Conservation (phyloP, 352 stramenopile species). For the Pseudoperonospora humuli region DNA sequence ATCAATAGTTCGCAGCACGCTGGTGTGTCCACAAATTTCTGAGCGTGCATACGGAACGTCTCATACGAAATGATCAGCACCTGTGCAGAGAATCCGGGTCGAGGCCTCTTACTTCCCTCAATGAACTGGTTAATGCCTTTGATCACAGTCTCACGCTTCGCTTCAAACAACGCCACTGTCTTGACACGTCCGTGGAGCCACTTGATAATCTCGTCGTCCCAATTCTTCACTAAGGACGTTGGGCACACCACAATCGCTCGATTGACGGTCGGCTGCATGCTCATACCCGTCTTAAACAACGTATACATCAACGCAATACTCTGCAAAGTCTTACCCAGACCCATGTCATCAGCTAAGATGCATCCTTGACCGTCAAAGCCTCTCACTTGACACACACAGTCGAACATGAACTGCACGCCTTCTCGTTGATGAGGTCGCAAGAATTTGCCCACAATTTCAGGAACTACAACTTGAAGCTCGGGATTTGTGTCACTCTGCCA, state of each 20-base stretch:
- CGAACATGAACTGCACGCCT: slow-evolving; percentile 96
- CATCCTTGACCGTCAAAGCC: slow-evolving; percentile 78
- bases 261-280: slow-evolving; percentile 53
- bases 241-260: slow-evolving; percentile 77
- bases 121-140: slow-evolving; percentile 81
- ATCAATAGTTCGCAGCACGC: slow-evolving; percentile 93
- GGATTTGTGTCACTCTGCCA: slow-evolving; percentile 69
- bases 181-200: slow-evolving; percentile 81
- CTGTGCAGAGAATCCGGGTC: slow-evolving; percentile 46
- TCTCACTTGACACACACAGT: slow-evolving; percentile 84
- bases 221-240: slow-evolving; percentile 86
- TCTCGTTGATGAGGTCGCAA: slow-evolving; percentile 94
- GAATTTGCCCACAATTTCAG: slow-evolving; percentile 90
- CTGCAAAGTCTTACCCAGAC: slow-evolving; percentile 82
- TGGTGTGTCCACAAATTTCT: slow-evolving; percentile 83
- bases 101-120: slow-evolving; percentile 60
- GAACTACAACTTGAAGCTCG: slow-evolving; percentile 65
- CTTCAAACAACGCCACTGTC: slow-evolving; percentile 75
- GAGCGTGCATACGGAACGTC: slow-evolving; percentile 91
- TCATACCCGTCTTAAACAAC: slow-evolving; percentile 66
- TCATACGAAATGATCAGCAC: slow-evolving; percentile 87
- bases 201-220: slow-evolving; percentile 86
- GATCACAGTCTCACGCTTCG: slow-evolving; percentile 73
- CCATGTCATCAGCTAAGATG: slow-evolving; percentile 86
- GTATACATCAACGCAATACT: slow-evolving; percentile 86